A percentile compares a stretch with the other conserved stretches of the same genome.
Conservation (phyloP, 2,329 filamentous ascomycete species). For the Aspergillus floridensis region DNA sequence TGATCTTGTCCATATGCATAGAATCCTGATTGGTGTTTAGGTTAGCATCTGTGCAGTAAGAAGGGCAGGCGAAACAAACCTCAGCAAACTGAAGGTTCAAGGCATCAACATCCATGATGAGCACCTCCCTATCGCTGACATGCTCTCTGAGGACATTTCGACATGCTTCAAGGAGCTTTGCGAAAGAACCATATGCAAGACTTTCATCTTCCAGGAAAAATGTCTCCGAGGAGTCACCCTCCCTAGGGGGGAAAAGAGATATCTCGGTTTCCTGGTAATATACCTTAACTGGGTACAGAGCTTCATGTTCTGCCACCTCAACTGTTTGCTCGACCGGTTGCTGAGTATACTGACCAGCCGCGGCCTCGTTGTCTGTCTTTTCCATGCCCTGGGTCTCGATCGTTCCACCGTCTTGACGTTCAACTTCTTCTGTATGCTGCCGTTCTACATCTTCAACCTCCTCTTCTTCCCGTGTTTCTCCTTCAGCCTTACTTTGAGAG, state of each 20-base stretch:
- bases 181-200: slow-evolving; percentile 53
- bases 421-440: slow-evolving; percentile 9
- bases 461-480: slow-evolving; percentile 3
- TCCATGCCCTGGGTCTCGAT: background rate
- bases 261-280: slow-evolving; percentile 57
- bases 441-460: slow-evolving; percentile 8
- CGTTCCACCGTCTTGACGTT: background rate
- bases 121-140: slow-evolving; percentile 56
- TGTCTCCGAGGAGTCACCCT: slow-evolving; percentile 52
- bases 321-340: slow-evolving; percentile 4
- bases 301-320: slow-evolving; percentile 9
- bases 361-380: background rate
- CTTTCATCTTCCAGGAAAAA: slow-evolving; percentile 58
- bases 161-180: slow-evolving; percentile 56
- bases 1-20: slow-evolving; percentile 47
- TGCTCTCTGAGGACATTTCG: slow-evolving; percentile 55
- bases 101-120: slow-evolving; percentile 55
- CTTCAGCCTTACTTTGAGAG: slow-evolving; percentile 10
- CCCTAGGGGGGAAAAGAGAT: slow-evolving; percentile 57
- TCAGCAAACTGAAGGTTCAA: slow-evolving; percentile 58
- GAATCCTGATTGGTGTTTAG: slow-evolving; percentile 46
- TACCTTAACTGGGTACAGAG: slow-evolving; percentile 51
- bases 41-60: slow-evolving; percentile 23
- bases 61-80: slow-evolving; percentile 42
- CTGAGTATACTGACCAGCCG: background rate